Conservation (phyloP, 352 stramenopile species). For the Aphanomyces cochlioides region DNA sequence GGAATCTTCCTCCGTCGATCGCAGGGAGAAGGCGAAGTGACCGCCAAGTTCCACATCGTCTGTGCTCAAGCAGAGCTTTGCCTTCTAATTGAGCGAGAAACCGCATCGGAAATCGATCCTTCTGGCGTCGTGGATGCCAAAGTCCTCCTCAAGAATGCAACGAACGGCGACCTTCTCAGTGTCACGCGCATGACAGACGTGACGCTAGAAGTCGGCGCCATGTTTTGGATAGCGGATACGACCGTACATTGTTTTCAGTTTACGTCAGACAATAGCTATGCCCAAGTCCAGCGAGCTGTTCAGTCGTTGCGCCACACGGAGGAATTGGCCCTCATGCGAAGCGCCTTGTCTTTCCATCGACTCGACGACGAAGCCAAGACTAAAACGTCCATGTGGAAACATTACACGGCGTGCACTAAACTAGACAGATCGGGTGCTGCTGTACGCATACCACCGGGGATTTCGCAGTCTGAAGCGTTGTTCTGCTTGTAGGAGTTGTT, state of each 20-base stretch:
- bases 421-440: conserved; percentile 1
- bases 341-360: background rate
- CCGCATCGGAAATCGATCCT: conserved; percentile 27
- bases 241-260: conserved; percentile 28
- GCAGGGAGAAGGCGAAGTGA: conserved; percentile 33
- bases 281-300: conserved; percentile 19
- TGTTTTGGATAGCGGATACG: conserved; percentile 42
- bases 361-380: background rate
- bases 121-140: conserved; percentile 45
- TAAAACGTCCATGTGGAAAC: conserved; percentile 12
- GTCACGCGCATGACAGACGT: conserved; percentile 48
- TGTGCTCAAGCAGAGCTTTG: conserved; percentile 45
- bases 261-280: conserved; percentile 14
- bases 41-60: conserved; percentile 47
- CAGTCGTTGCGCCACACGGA: conserved; percentile 12
- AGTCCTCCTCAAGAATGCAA: conserved; percentile 49
- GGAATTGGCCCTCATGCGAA: conserved; percentile 21
- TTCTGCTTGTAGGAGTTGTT: background rate
- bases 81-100: conserved; percentile 34
- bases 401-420: conserved; percentile 20
- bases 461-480: background rate
- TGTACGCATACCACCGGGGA: background rate
- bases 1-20: conserved; percentile 51
- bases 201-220: conserved; percentile 41
- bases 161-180: conserved; percentile 52